Conservation (phyloP, 169 alveolate genomes). For the Plasmodium inui region DNA sequence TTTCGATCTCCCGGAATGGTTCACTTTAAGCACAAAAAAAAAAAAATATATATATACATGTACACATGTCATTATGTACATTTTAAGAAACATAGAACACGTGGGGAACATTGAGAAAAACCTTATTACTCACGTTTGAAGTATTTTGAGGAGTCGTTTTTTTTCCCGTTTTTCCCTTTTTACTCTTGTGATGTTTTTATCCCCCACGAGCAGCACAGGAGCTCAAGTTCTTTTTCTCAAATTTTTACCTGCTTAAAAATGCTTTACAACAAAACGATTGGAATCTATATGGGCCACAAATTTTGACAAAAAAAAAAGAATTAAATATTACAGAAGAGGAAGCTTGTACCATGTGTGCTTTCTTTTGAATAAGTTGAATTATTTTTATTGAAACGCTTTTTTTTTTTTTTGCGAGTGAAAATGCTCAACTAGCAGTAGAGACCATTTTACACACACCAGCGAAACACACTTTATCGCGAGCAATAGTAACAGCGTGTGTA, state of each 20-base stretch:
- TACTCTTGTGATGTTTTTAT: slow-evolving; percentile 1
- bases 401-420: neutral
- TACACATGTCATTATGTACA: neutral
- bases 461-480: neutral
- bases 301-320: slow-evolving; percentile 8
- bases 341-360: slow-evolving; percentile 1
- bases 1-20: slow-evolving; percentile 4
- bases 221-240: neutral
- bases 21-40: neutral
- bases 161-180: slow-evolving; percentile 3
- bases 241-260: neutral
- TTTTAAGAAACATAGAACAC: neutral
- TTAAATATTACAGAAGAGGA: slow-evolving; percentile 13
- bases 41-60: neutral
- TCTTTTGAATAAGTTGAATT: neutral
- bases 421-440: neutral
- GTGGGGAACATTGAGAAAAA: neutral
- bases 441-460: slow-evolving; percentile 23
- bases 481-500: neutral
- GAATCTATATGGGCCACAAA: neutral
- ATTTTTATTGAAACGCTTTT: neutral
- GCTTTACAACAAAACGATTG: neutral
- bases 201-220: neutral
- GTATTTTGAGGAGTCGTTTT: slow-evolving; percentile 13
- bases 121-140: neutral